These are phyloP conservation scores for Spinellus fusiger DNA, from an alignment of 192 early-diverging fungal species.

Conservation along the genomic window DNA sequence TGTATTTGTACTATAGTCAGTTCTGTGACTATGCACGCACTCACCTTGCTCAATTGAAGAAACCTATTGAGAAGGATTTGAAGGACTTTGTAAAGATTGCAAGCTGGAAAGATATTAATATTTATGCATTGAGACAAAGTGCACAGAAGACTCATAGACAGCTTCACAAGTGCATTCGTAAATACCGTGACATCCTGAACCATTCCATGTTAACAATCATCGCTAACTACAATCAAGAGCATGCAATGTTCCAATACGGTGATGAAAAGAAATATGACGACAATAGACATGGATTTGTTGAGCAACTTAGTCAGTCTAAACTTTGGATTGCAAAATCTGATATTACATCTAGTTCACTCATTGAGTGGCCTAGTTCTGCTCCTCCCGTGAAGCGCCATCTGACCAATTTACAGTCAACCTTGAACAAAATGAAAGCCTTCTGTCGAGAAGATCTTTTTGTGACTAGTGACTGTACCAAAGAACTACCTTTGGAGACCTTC, in stretches of 20 bases:
- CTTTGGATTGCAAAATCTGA: slow-evolving; percentile 34
- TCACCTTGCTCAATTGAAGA: slow-evolving; percentile 51
- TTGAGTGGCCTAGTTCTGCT: not conserved
- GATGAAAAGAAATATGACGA: slow-evolving; percentile 29
- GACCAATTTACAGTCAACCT: slow-evolving; percentile 36
- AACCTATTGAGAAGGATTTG: slow-evolving; percentile 83
- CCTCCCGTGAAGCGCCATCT: slow-evolving; percentile 35
- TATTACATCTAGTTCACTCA: not conserved
- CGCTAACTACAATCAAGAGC: slow-evolving; percentile 38
- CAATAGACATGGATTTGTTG: slow-evolving; percentile 29
- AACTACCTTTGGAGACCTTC: slow-evolving; percentile 39
- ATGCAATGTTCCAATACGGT: slow-evolving; percentile 31
- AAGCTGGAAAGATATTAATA: slow-evolving; percentile 95
- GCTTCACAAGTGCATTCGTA: slow-evolving; percentile 83
- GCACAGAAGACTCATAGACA: slow-evolving; percentile 89
- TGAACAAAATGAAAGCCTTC: slow-evolving; percentile 32
- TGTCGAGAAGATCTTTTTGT: slow-evolving; percentile 33
- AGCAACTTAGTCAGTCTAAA: slow-evolving; percentile 27
- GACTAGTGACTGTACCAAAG: slow-evolving; percentile 9
- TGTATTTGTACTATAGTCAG: slow-evolving; percentile 76
- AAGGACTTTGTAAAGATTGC: slow-evolving; percentile 93
- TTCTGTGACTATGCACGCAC: slow-evolving; percentile 53
- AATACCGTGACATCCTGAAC: slow-evolving; percentile 75
- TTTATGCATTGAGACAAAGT: slow-evolving; percentile 83
- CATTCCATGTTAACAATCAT: slow-evolving; percentile 70